These are phyloP conservation scores for Aureobasidium sp. DNA, from an alignment of 2,329 filamentous ascomycete genomes.

Conservation along the genomic window DNA sequence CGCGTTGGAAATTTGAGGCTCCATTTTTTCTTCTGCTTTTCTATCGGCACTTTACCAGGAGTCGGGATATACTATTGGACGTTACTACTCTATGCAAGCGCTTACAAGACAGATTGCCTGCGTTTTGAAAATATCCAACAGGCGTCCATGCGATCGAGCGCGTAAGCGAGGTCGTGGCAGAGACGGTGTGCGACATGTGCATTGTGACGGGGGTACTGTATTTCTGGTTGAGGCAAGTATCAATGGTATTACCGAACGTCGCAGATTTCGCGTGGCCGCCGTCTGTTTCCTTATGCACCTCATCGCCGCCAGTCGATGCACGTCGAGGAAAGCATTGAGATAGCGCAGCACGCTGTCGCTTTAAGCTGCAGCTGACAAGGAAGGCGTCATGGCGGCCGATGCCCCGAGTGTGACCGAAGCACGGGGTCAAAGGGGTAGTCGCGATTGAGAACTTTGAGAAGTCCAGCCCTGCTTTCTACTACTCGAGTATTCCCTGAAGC, in stretches of 20 bases:
- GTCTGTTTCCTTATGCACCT: neutral
- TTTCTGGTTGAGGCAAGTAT: neutral
- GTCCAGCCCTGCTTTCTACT: neutral
- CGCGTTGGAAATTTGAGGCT: slow-evolving; percentile 3
- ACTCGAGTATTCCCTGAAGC: neutral
- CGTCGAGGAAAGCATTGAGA: neutral
- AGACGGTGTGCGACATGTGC: neutral
- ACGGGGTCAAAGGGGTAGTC: neutral
- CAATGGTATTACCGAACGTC: neutral
- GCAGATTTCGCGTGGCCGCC: slow-evolving; percentile 2
- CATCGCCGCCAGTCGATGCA: slow-evolving; percentile 9
- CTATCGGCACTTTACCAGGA: neutral
- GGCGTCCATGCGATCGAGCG: neutral
- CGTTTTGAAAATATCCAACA: neutral
- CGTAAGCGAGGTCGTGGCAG: neutral
- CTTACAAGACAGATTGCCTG: neutral
- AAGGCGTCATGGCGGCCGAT: slow-evolving; percentile 3
- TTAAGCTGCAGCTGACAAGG: neutral
- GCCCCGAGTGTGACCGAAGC: slow-evolving; percentile 1
- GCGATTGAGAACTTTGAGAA: neutral
- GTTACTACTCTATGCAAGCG: neutral
- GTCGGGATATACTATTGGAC: neutral
- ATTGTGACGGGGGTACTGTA: neutral
- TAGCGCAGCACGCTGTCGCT: slow-evolving; percentile 7
- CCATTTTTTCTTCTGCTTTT: slow-evolving; percentile 1